Base-by-base conservation (phyloP, 2,329 filamentous ascomycete genomes). In the Curvularia sp. region DNA sequence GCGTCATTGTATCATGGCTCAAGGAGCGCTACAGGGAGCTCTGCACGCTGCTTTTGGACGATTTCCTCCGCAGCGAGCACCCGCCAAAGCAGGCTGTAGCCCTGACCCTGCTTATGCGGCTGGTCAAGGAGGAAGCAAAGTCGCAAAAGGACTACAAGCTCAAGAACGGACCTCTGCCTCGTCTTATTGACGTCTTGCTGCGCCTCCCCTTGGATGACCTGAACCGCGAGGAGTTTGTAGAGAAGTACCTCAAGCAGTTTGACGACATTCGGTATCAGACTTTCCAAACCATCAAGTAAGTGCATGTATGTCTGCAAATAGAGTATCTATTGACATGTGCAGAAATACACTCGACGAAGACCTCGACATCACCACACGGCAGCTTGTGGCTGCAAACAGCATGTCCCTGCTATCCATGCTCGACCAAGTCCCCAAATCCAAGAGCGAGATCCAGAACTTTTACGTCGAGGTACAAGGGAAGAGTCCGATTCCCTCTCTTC, bases 251-350 rank as follows among this genome's bases (percentile, higher is more conserved):
- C 49, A 88, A 91, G 73, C 84, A 89, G 75, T 93, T 89, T 73
- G 90, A 95, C 70, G 95, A 98, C 76, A 83, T 97, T 60, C 85
- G 92, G 63, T 96, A 89, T 75, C 92, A 90, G 75, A 92, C 92
- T 0, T 91, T 96, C 72, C 84, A 88, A 68, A 85, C 86, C 13
- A 81, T 96, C 66, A 86, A 86, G 89, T 92, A 85, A 68, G 88
- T 82, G 15, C 3, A 3, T 24, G 18, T 3, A n/a, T n/a, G 13
- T 12, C 0, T 30, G 1, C n/a, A 35, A 5, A 13, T 35, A 3
- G 18, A 22, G 5, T 18, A 20, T 10, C 12, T 31, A 31, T 56
- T 61, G 28, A 68, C 30, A 41, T 10, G 15, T 5, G 46, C 31
- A 67, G 63, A 44, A 56, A 46, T 13, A 44, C 66, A 24, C 65